Conservation (phyloP, 495 filamentous ascomycete genomes). For the Daldinia vernicosa region DNA sequence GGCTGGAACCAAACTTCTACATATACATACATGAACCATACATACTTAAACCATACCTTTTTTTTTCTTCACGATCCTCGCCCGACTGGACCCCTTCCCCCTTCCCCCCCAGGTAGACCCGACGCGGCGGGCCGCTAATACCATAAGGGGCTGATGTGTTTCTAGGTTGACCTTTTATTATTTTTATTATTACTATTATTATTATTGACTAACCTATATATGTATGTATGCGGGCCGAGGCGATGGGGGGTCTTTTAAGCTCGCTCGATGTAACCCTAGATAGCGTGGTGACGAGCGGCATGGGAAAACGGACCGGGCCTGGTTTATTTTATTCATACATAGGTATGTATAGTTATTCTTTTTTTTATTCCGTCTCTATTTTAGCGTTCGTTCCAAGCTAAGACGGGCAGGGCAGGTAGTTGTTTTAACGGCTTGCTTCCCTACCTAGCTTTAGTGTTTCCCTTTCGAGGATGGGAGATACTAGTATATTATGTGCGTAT, state of each 20-base stretch:
- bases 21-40: background rate
- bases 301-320: background rate
- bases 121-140: slow-evolving; percentile 32
- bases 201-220: background rate
- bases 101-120: slow-evolving; percentile 5
- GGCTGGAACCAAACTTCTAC: slow-evolving; percentile 5
- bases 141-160: slow-evolving; percentile 1
- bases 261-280: slow-evolving; percentile 2
- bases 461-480: background rate
- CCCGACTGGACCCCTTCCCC: background rate
- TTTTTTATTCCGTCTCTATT: background rate
- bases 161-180: background rate
- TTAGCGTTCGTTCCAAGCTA: background rate
- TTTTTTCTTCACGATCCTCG: too few relatives aligned
- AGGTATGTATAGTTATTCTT: too few relatives aligned
- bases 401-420: background rate
- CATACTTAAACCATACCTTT: background rate
- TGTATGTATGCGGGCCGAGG: background rate
- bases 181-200: background rate
- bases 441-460: background rate
- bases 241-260: background rate
- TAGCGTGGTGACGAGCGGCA: background rate
- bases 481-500: background rate
- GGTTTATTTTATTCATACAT: background rate
- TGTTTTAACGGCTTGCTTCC: background rate